A percentile compares a stretch with the other conserved stretches of the same genome.
Conservation (phyloP, 495 filamentous ascomycete genomes). For the Aspergillus carlsbadensis region DNA sequence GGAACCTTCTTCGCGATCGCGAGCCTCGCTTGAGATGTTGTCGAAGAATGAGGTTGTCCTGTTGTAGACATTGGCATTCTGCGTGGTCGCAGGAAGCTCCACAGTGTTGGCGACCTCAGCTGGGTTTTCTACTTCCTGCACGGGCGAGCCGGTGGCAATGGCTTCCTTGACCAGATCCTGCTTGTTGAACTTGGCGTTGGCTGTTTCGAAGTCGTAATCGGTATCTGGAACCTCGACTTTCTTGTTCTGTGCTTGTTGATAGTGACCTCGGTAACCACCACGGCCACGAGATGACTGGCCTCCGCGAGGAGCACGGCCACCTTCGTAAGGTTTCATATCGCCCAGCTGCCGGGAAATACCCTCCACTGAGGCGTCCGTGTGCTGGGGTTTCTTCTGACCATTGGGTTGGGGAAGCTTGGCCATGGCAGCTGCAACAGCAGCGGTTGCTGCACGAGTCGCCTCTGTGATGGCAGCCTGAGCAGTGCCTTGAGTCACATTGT, state of each 20-base stretch:
- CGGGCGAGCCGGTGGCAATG: constrained; percentile 70
- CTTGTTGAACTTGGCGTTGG: constrained; percentile 99
- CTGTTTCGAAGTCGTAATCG: constrained; percentile 89
- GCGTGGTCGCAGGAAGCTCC: constrained; percentile 34
- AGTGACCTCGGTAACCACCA: constrained; percentile 53
- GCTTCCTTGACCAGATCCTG: constrained; percentile 91
- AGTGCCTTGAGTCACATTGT: constrained; percentile 33
- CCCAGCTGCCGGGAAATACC: constrained; percentile 81
- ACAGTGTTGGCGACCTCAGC: constrained; percentile 33
- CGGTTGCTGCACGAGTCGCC: constrained; percentile 78
- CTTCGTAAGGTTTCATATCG: constrained; percentile 74
- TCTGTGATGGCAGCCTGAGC: constrained; percentile 53
- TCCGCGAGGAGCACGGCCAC: constrained; percentile 49
- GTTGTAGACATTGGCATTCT: constrained; percentile 62
- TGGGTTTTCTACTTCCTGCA: constrained; percentile 51
- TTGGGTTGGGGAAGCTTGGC: constrained; percentile 65
- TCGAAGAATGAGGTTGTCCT: constrained; percentile 89
- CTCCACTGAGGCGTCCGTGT: constrained; percentile 59
- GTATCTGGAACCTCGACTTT: constrained; percentile 85
- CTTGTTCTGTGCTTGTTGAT: constrained; percentile 43
- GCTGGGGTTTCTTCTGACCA: constrained; percentile 42
- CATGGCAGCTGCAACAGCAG: constrained; percentile 88
- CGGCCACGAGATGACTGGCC: constrained; percentile 55
- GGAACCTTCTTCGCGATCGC: constrained; percentile 78
- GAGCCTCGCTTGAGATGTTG: constrained; percentile 91